Base-by-base conservation (phyloP, 2,329 filamentous ascomycete genomes). In the Arthrobotrys entomopaga region DNA sequence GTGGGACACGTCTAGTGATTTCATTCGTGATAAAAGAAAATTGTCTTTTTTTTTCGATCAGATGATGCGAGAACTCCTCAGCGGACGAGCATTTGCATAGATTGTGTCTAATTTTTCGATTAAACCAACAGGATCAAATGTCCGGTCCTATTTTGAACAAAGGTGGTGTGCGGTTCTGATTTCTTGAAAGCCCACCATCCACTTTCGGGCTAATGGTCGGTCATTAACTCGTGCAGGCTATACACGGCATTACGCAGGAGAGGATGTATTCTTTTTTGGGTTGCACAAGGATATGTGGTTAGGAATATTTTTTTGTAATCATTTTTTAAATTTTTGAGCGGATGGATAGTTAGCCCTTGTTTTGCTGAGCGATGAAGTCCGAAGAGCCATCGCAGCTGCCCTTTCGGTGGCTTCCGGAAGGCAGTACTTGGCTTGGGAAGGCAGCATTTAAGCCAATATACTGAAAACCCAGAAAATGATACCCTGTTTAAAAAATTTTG, bases 51-150 rank as follows among this genome's bases (percentile, higher is more conserved):
- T 22, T 50, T 58, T 73, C 49, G 69, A 74, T 74, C 70, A 67
- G 70, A 74, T 67, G 70, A 74, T 74, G 64, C 63, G 40, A 54
- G 70, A 74, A 74, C 70, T 74, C 70, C 70, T 74, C 63, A 54
- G n/a, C n/a, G 38, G 42, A 63, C 40, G 42, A 63, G 58, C 42
- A 64, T 64, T 64, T 70, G 58, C 65, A 64, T 64, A 70, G 50
- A 70, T 50, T 58, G 22, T n/a, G n/a, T 40, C 16, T 20, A 34
- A 54, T 40, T 63, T 61, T 34, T 29, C 43, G 29, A 34, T 15
- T n/a, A 63, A 70, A 46, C 65, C 58, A 70, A 70, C 58, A 46
- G 65, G 58, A 70, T 50, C 43, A 38, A 64, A 63, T 46, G 42
- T 57, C 58, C 20, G 65, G 40, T 54, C 56, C 24, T 42, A 48